Evolutionary conservation across 1,139 yeast species (phyloP).

Genomic region (Zygoascus meyerae): DNA sequence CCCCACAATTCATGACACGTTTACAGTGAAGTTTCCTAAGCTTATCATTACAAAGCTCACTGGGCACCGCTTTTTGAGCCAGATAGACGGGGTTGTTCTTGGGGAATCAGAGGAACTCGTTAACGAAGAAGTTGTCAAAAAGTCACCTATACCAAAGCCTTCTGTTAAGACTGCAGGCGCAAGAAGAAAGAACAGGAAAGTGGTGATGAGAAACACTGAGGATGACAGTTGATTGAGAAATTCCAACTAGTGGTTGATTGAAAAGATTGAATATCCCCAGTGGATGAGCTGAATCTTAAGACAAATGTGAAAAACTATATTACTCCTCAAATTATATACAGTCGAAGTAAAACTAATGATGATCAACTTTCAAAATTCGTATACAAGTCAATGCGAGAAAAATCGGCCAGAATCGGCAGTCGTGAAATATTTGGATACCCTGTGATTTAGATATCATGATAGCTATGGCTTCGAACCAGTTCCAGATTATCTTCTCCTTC

Average conservation of each 20-base stretch:
- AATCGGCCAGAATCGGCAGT: neutral
- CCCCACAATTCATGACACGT: constrained; percentile 52
- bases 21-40: constrained; percentile 40
- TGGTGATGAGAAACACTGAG: constrained; percentile 20
- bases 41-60: constrained; percentile 17
- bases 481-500: constrained; percentile 26
- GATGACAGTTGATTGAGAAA: neutral
- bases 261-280: no score
- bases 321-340: neutral
- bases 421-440: no score
- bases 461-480: constrained; percentile 35
- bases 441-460: constrained; percentile 21
- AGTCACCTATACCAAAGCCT: constrained; percentile 18
- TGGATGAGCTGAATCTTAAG: no score
- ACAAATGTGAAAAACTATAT: no score
- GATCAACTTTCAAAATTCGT: no score
- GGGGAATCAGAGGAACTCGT: constrained; percentile 8
- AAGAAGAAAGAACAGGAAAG: constrained; percentile 15
- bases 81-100: constrained; percentile 11
- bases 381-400: neutral
- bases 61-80: constrained; percentile 15
- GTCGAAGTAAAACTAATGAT: neutral
- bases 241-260: neutral
- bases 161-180: constrained; percentile 26
- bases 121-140: constrained; percentile 14